A percentile compares a stretch with the other conserved stretches of the same genome.
phyloP scores from a whole-genome alignment of 129 eudicot genomes.

The Centella asiatica region DNA sequence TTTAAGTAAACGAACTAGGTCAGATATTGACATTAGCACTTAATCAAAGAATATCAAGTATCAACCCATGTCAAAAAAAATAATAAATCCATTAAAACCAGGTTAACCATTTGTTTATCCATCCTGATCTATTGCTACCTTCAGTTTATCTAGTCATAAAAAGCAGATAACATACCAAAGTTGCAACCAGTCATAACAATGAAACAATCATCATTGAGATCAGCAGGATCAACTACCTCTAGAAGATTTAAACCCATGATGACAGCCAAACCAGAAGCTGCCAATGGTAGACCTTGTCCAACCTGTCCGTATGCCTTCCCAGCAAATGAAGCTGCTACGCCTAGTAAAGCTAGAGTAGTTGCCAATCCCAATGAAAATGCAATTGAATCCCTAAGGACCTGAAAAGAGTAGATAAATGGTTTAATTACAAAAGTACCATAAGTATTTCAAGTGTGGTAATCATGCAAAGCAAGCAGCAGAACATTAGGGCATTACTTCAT shows the following conservation, averaged over 20 bases:
- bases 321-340: conserved; percentile 92
- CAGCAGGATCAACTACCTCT: conserved; percentile 44
- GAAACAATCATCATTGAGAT: not conserved
- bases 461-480: too few relatives aligned
- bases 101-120: too few relatives aligned
- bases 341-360: conserved; percentile 85
- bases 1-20: too few relatives aligned
- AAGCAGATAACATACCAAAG: not conserved
- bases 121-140: too few relatives aligned
- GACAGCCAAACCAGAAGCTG: conserved; percentile 83
- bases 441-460: too few relatives aligned
- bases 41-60: too few relatives aligned
- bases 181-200: not conserved
- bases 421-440: not conserved
- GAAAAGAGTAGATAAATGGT: not conserved
- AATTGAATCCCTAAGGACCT: conserved; percentile 85
- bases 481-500: too few relatives aligned
- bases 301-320: conserved; percentile 98
- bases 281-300: conserved; percentile 94
- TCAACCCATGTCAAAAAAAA: too few relatives aligned
- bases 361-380: conserved; percentile 98
- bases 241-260: conserved; percentile 87
- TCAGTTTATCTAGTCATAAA: too few relatives aligned
- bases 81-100: too few relatives aligned
- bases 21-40: too few relatives aligned